Percentiles rank a stretch among this genome's conserved stretches.
Evolutionary conservation across 176 grass and related monocot species (phyloP).

Genomic region (Triticum aestivum): DNA sequence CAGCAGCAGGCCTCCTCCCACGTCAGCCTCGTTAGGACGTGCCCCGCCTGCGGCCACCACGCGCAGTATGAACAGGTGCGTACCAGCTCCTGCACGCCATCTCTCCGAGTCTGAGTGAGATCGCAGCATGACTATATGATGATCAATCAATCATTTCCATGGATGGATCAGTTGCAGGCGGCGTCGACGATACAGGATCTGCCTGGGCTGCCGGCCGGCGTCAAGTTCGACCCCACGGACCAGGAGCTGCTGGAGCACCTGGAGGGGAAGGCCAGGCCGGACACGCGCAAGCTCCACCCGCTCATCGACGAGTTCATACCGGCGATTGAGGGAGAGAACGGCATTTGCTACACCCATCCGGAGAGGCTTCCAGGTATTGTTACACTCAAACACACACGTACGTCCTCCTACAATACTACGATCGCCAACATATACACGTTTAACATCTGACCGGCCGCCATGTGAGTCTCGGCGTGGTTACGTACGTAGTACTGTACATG

Average conservation of each 20-base stretch:
- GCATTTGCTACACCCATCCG: constrained; percentile 98
- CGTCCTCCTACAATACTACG: too few relatives aligned
- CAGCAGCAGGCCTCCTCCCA: constrained; percentile 36
- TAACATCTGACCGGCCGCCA: neutral
- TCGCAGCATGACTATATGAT: neutral
- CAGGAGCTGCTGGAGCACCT: constrained; percentile 94
- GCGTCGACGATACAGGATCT: constrained; percentile 76
- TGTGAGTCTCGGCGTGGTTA: neutral
- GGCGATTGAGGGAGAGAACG: constrained; percentile 95
- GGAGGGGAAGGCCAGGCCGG: constrained; percentile 83
- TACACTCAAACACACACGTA: neutral
- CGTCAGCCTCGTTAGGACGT: constrained; percentile 61
- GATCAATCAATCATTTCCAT: neutral
- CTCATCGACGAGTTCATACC: constrained; percentile 99
- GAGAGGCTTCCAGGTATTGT: constrained; percentile 85
- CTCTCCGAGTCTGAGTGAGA: neutral
- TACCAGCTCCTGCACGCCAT: neutral
- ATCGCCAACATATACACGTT: neutral
- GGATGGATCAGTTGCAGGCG: constrained; percentile 36
- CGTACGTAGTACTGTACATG: neutral
- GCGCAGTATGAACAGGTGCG: constrained; percentile 67
- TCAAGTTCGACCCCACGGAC: constrained; percentile 98
- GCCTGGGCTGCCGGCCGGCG: constrained; percentile 78
- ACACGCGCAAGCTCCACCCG: constrained; percentile 69
- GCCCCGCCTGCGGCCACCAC: constrained; percentile 77